phyloP scores from a whole-genome alignment of 2,329 filamentous ascomycete genomes.

The Ophiostoma ulmi region DNA sequence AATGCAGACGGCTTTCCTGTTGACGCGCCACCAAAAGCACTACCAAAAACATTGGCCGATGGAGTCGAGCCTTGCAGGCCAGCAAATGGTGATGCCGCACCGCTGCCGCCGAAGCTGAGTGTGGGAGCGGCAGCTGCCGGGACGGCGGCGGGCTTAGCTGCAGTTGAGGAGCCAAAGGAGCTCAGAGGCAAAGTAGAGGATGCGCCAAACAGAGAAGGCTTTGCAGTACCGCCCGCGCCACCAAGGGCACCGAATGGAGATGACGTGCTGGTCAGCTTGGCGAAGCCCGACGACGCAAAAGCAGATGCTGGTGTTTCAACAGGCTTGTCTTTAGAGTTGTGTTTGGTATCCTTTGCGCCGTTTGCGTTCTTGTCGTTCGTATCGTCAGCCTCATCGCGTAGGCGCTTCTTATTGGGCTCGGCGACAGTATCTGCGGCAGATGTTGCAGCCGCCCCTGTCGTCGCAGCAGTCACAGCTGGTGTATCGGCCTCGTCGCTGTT shows the following conservation, averaged over 20 bases:
- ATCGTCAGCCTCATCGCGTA: slow-evolving; percentile 45
- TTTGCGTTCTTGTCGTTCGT: background rate
- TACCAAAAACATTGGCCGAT: slow-evolving; percentile 19
- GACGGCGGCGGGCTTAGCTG: slow-evolving; percentile 30
- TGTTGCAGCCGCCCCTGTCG: slow-evolving; percentile 35
- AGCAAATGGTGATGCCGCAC: slow-evolving; percentile 45
- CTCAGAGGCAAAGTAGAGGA: slow-evolving; percentile 35
- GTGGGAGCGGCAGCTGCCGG: slow-evolving; percentile 21
- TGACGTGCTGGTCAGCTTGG: slow-evolving; percentile 57
- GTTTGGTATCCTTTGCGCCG: background rate
- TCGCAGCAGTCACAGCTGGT: background rate
- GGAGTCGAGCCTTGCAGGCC: slow-evolving; percentile 24
- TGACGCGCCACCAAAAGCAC: slow-evolving; percentile 35
- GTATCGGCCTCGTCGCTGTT: slow-evolving; percentile 4
- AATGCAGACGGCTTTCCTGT: slow-evolving; percentile 30
- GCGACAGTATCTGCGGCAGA: slow-evolving; percentile 38
- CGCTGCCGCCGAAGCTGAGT: slow-evolving; percentile 44
- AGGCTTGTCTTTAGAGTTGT: slow-evolving; percentile 26
- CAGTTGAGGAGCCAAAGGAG: slow-evolving; percentile 32
- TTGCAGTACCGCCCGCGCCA: slow-evolving; percentile 38
- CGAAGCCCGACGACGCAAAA: slow-evolving; percentile 65
- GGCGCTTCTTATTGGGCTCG: slow-evolving; percentile 62
- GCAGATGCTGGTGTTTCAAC: slow-evolving; percentile 40
- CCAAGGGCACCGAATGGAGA: slow-evolving; percentile 61
- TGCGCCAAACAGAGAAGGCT: slow-evolving; percentile 48